Evolutionary conservation across 2,329 filamentous ascomycete genomes (phyloP), one percentile per base, ranked within the genome.

Genomic region (Phyllosticta capitalensis): DNA sequence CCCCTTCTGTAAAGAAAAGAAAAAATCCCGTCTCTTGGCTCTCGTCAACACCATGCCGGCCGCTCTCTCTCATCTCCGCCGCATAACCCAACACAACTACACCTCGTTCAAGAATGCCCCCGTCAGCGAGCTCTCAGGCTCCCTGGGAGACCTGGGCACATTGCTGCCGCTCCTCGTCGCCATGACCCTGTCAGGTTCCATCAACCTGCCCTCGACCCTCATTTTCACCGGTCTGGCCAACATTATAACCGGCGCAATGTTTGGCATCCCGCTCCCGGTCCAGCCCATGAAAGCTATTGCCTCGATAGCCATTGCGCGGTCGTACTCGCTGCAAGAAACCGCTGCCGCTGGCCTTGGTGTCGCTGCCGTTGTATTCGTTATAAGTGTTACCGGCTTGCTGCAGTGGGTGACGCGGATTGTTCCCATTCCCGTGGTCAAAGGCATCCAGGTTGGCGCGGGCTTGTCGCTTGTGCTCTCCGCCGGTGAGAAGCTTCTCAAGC

Each of bases 211-310:
- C 24, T 86, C 86, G 54, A 96, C 92, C 0, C 81, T 97, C 0
- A 83, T 97, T 5, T 94, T 96, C 70, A 92, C 90, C 0, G 94
- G 94, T 1, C 68, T 92, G 9, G 92, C 88, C 72, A 97, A 97
- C 68, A 83, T 96, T 59, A 67, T 88, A 12, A 96, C 92, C 0
- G 94, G 92, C 19, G 69, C 86, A 1, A 74, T 86, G 30, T 97
- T 96, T 67, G 92, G 92, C 6, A 87, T 97, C 49, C 92, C 92
- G 1, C 75, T 96, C 3, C 92, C 92, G 0, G 91, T 96, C 0
- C 92, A 96, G 75, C 92, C 92, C 0, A 88, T 88, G 85, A 88
- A 87, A 80, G 92, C 92, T 45, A 95, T 97, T 62, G 92, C 92
- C 5, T 89, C 92, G 0, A 88, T 95, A 0, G 90, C 91, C n/a